Conservation (phyloP, 306 rosid species). For the Morella rubra region DNA sequence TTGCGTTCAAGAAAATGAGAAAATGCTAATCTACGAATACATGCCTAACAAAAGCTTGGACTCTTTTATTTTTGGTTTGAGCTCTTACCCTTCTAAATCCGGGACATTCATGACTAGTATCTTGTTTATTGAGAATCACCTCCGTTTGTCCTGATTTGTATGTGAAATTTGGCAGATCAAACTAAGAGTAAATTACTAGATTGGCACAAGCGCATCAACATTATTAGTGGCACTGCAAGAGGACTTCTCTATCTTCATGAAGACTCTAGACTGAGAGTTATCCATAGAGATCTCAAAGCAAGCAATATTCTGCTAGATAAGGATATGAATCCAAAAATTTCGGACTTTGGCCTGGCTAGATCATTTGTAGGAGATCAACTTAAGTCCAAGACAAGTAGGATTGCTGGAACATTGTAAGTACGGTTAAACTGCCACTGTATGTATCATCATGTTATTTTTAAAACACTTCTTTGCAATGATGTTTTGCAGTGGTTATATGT, state of each 20-base stretch:
- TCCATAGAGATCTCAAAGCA: conserved; percentile 49
- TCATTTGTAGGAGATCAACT: conserved; percentile 47
- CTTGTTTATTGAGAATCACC: background rate
- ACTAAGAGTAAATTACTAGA: conserved; percentile 12
- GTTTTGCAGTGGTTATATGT: conserved; percentile 49
- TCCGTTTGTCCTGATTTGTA: background rate
- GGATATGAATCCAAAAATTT: conserved; percentile 59
- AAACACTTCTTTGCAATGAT: background rate
- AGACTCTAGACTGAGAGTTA: conserved; percentile 35
- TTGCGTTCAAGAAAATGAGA: conserved; percentile 48
- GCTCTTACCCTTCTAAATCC: background rate
- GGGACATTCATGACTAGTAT: background rate
- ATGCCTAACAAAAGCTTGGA: conserved; percentile 51
- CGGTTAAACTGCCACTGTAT: background rate
- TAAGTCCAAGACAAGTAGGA: conserved; percentile 39
- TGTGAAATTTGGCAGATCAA: conserved; percentile 9
- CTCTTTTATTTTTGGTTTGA: conserved; percentile 42
- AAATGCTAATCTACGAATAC: conserved; percentile 42
- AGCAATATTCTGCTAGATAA: conserved; percentile 51
- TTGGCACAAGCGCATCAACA: conserved; percentile 28
- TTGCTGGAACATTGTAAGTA: conserved; percentile 57
- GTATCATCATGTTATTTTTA: background rate
- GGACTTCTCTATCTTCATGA: conserved; percentile 39
- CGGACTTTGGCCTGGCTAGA: conserved; percentile 64
- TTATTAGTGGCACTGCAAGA: conserved; percentile 28